These are phyloP conservation scores for Vaccinium myrtillus DNA, from an alignment of 148 eudicot species.

Conservation along the genomic window DNA sequence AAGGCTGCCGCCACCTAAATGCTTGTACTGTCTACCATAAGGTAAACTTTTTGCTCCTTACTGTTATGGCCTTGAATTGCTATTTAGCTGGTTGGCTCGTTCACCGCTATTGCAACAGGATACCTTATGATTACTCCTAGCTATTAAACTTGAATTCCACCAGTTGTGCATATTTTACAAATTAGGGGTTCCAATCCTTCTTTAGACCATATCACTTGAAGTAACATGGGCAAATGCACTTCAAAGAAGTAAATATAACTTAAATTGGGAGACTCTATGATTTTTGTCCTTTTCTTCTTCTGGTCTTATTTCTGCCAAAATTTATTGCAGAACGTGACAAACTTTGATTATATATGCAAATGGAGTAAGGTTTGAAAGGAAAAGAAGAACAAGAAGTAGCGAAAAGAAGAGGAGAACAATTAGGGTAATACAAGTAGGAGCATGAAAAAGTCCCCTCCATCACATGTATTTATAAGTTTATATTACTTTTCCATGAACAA, in stretches of 20 bases:
- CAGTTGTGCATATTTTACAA: neutral
- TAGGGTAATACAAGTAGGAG: neutral
- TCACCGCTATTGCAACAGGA: neutral
- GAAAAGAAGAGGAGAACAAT: neutral
- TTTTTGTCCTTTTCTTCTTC: neutral
- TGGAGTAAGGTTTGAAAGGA: too few species aligned
- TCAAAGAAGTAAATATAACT: neutral
- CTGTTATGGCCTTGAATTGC: neutral
- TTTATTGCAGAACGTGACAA: neutral
- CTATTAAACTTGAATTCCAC: neutral
- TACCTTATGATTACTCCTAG: neutral
- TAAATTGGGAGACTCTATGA: neutral
- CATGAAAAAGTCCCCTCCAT: neutral
- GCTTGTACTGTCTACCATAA: conserved; percentile 82
- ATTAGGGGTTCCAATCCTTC: neutral
- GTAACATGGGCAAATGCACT: neutral
- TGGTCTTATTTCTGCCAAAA: neutral
- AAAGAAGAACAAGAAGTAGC: neutral
- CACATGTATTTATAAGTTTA: neutral
- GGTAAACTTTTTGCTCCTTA: conserved; percentile 35
- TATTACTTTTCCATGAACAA: neutral
- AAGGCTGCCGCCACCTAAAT: conserved; percentile 81
- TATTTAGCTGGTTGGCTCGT: neutral
- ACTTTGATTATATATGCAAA: neutral
- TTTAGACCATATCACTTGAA: neutral